These are phyloP conservation scores for Tanozyma kutaoensis DNA, from an alignment of 805 yeast genomes.

Conservation along the genomic window DNA sequence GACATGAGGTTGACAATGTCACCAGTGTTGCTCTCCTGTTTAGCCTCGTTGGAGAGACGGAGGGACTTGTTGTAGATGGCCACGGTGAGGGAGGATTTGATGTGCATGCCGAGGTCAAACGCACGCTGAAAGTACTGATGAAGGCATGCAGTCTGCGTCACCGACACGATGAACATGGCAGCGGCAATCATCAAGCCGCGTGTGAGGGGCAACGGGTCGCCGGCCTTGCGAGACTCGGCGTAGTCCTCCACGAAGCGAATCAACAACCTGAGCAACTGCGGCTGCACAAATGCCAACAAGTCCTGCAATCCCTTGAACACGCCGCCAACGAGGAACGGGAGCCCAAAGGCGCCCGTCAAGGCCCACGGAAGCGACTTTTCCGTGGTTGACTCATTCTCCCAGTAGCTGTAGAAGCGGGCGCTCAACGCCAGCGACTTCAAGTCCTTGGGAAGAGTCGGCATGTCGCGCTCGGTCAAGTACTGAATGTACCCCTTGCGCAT, in stretches of 20 bases:
- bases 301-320: slow-evolving; percentile 65
- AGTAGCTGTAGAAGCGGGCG: slow-evolving; percentile 35
- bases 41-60: slow-evolving; percentile 58
- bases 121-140: slow-evolving; percentile 72
- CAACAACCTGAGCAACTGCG: slow-evolving; percentile 60
- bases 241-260: slow-evolving; percentile 49
- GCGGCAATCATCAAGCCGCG: slow-evolving; percentile 65
- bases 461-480: slow-evolving; percentile 43
- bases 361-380: slow-evolving; percentile 30
- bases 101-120: slow-evolving; percentile 65
- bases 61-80: slow-evolving; percentile 57
- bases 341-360: slow-evolving; percentile 59
- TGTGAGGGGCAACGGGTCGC: slow-evolving; percentile 46
- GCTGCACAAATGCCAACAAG: slow-evolving; percentile 67
- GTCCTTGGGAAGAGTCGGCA: slow-evolving; percentile 65
- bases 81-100: slow-evolving; percentile 57
- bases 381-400: slow-evolving; percentile 44
- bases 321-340: slow-evolving; percentile 58
- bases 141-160: slow-evolving; percentile 62
- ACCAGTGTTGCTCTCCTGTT: slow-evolving; percentile 67
- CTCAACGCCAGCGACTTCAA: slow-evolving; percentile 45
- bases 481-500: slow-evolving; percentile 67
- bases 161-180: slow-evolving; percentile 62
- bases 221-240: slow-evolving; percentile 17
- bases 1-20: slow-evolving; percentile 92